Percentiles rank a stretch among this genome's conserved stretches.
Conservation (phyloP, 2,329 filamentous ascomycete genomes). For the Zymoseptoria tritici region DNA sequence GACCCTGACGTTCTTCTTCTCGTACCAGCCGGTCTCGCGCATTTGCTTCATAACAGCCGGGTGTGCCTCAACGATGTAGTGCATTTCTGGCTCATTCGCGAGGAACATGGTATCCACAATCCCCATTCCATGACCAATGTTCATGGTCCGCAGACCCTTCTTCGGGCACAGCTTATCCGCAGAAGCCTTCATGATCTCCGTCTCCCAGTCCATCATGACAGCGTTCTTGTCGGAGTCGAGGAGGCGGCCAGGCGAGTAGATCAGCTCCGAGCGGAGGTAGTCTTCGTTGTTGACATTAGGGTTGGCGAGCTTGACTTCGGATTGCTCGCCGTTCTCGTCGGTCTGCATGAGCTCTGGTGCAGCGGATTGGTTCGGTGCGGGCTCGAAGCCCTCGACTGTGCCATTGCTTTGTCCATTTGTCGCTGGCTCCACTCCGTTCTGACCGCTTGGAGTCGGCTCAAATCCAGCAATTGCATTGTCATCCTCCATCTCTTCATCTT, state of each 20-base stretch:
- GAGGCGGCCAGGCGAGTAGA: constrained; percentile 41
- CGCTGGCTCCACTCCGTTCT: constrained; percentile 6
- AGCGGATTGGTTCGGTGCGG: constrained; percentile 26
- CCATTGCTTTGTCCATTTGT: constrained; percentile 17
- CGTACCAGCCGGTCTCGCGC: constrained; percentile 41
- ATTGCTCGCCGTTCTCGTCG: constrained; percentile 21
- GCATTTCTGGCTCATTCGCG: constrained; percentile 35
- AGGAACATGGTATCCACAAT: constrained; percentile 45
- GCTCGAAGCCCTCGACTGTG: constrained; percentile 25
- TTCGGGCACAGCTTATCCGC: constrained; percentile 36
- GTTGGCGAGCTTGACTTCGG: constrained; percentile 24
- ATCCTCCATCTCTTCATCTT: constrained; percentile 43
- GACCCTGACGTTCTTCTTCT: constrained; percentile 42
- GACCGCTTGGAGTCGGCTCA: constrained; percentile 22
- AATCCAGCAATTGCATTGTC: constrained; percentile 29
- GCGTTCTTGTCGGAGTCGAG: constrained; percentile 44
- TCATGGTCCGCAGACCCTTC: constrained; percentile 39
- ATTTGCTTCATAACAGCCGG: constrained; percentile 41
- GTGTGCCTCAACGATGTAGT: constrained; percentile 48
- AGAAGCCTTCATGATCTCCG: constrained; percentile 41
- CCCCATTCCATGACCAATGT: constrained; percentile 46
- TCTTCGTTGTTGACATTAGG: constrained; percentile 39
- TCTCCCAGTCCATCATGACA: constrained; percentile 50
- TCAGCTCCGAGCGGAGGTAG: constrained; percentile 42
- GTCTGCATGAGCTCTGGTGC: constrained; percentile 22